Evolutionary conservation across 768 basidiomycete species (phyloP).

Genomic region (Russula brevipes): DNA sequence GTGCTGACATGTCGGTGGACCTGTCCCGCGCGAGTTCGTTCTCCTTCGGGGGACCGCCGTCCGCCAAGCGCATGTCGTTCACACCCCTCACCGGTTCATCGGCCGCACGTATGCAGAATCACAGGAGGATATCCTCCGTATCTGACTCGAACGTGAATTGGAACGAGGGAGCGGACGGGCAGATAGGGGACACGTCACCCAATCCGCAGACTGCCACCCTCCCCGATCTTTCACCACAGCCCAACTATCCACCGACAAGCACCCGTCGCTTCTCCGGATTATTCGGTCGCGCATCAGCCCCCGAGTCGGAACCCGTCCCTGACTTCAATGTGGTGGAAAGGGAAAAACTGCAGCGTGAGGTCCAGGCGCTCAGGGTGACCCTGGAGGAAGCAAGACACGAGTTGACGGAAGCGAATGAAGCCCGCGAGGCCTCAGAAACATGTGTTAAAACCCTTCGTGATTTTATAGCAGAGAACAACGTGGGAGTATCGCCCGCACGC

Average conservation of each 20-base stretch:
- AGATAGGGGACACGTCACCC: slow-evolving; percentile 29
- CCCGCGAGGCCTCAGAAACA: slow-evolving; percentile 78
- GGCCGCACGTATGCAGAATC: slow-evolving; percentile 45
- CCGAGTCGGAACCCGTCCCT: slow-evolving; percentile 32
- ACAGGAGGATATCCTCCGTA: slow-evolving; percentile 65
- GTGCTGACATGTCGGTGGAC: slow-evolving; percentile 47
- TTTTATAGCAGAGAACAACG: slow-evolving; percentile 72
- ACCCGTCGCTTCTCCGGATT: slow-evolving; percentile 47
- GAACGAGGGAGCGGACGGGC: slow-evolving; percentile 31
- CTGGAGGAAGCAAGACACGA: slow-evolving; percentile 63
- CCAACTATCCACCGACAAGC: slow-evolving; percentile 26
- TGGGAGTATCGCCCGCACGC: slow-evolving; percentile 39
- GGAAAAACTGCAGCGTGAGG: slow-evolving; percentile 56
- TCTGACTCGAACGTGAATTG: slow-evolving; percentile 45
- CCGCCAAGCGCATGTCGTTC: slow-evolving; percentile 71
- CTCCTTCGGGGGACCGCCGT: slow-evolving; percentile 40
- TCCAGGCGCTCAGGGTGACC: slow-evolving; percentile 50
- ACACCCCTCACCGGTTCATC: slow-evolving; percentile 59
- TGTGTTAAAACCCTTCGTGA: slow-evolving; percentile 78
- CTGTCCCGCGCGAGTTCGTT: slow-evolving; percentile 45
- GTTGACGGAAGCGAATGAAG: slow-evolving; percentile 73
- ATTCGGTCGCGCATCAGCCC: slow-evolving; percentile 48
- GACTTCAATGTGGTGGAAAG: slow-evolving; percentile 35
- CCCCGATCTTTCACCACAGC: slow-evolving; percentile 27
- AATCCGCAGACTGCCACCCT: slow-evolving; percentile 15